A percentile compares a stretch with the other conserved stretches of the same genome.
Evolutionary conservation across 352 stramenopile species (phyloP).

Genomic region (Hyaloperonospora arabidopsidis): DNA sequence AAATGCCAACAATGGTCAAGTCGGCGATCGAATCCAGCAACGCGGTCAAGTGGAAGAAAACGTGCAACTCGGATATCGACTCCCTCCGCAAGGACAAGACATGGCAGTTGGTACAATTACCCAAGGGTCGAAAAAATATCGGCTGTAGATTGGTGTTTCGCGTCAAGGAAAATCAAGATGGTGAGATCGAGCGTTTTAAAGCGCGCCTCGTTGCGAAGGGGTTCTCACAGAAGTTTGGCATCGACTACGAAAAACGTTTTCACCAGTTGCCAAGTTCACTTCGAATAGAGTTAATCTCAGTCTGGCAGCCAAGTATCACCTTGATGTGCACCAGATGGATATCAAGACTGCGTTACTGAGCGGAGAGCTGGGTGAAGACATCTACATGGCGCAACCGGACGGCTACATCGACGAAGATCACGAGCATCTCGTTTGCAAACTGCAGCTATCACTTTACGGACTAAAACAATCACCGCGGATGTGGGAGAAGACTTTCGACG

Average conservation of each 20-base stretch:
- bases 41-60: constrained; percentile 13
- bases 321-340: too few species aligned
- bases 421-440: background rate
- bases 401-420: background rate
- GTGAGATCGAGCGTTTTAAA: too few species aligned
- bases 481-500: too few species aligned
- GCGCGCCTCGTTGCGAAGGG: too few species aligned
- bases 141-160: too few species aligned
- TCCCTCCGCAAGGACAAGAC: constrained; percentile 1
- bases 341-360: background rate
- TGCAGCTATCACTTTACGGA: background rate
- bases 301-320: too few species aligned
- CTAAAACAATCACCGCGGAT: too few species aligned
- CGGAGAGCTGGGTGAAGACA: background rate
- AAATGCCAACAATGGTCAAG: constrained; percentile 16
- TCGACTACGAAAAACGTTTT: background rate
- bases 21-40: constrained; percentile 13
- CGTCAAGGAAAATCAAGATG: too few species aligned
- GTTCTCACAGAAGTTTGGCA: constrained; percentile 1
- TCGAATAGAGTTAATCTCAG: too few species aligned
- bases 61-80: constrained; percentile 3
- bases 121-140: constrained; percentile 3
- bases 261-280: background rate
- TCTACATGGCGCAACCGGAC: too few species aligned
- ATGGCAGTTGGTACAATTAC: constrained; percentile 3